Evolutionary conservation across 139 green algal genomes (phyloP), one percentile per base, ranked within the genome.

Genomic region (Tetradesmus lagerheimii): DNA sequence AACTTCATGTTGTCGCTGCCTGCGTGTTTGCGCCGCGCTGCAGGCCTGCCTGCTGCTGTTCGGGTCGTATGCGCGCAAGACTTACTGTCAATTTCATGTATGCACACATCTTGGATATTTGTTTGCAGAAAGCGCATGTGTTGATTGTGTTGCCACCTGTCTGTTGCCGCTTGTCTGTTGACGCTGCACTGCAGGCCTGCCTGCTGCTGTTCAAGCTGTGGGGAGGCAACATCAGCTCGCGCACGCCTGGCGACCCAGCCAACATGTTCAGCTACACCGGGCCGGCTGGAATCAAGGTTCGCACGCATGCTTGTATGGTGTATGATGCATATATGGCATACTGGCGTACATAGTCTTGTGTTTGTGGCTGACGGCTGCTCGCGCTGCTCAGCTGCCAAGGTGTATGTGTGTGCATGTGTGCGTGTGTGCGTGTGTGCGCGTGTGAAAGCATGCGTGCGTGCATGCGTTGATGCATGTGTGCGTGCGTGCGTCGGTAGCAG

Each of bases 181-280:
- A 23, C 57, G 1, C 18, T 71, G 57, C 6, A 2, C 57, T 77
- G 23, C 83, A 88, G 83, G 83, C 83, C 11, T 88, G 83, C 0
- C 92, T 98, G 93, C 88, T 96, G n/a, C 80, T 96, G 0, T 98
- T 95, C 93, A 94, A 95, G 82, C 93, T 98, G 37, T 94, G 96
- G 79, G 96, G 96, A 6, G 96, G 96, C 67, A 96, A 92, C 77
- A 89, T 97, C 41, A 96, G 92, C 88, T 74, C 88, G 0, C 93
- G 95, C 18, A 83, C 83, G 4, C 97, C 97, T 0, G 97, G 97
- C 0, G 92, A 96, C 45, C 25, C 75, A 0, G 94, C 92, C 71
- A 99, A 98, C 94, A 97, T 99, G 92, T 99, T 97, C 91, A 94
- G 90, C 35, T 99, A 96, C 91, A 90, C 64, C 0, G 97, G 97